Evolutionary conservation across 768 basidiomycete species (phyloP).

Genomic region (Mrakia blollopis): DNA sequence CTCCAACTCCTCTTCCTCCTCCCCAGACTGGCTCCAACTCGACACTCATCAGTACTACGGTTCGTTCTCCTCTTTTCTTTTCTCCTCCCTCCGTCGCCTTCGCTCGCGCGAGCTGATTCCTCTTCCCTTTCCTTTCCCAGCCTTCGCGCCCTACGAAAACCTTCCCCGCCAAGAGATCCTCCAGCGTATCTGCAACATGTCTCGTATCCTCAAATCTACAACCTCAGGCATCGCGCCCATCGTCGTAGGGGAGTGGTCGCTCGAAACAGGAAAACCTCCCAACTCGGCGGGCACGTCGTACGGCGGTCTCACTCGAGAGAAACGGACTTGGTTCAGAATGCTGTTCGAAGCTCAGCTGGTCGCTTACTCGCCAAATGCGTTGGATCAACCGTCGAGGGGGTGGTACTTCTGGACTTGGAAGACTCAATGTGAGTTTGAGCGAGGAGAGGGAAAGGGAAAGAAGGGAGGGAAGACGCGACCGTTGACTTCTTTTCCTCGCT

Average conservation of each 20-base stretch:
- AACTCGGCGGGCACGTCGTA: slow-evolving; percentile 22
- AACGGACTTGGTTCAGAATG: slow-evolving; percentile 43
- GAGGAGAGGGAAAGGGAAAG: no score
- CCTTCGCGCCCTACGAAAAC: slow-evolving; percentile 39
- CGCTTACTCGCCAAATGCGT: slow-evolving; percentile 38
- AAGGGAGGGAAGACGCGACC: no score
- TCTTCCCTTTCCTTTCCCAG: background rate
- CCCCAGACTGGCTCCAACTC: slow-evolving; percentile 15
- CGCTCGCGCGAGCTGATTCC: no score
- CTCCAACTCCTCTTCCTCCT: background rate
- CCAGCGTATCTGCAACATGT: slow-evolving; percentile 26
- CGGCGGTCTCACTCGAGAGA: slow-evolving; percentile 27
- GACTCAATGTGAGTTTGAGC: slow-evolving; percentile 24
- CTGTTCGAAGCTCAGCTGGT: slow-evolving; percentile 43
- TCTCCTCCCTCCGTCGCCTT: background rate
- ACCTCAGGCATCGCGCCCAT: slow-evolving; percentile 26
- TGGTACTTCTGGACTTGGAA: slow-evolving; percentile 45
- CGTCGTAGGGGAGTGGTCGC: slow-evolving; percentile 44
- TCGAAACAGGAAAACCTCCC: slow-evolving; percentile 40
- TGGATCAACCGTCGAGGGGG: slow-evolving; percentile 37
- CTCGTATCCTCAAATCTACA: slow-evolving; percentile 17
- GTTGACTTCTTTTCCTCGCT: background rate
- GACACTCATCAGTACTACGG: slow-evolving; percentile 43
- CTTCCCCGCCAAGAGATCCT: slow-evolving; percentile 40
- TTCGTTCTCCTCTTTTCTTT: slow-evolving; percentile 15